phyloP scores from a whole-genome alignment of 2,329 filamentous ascomycete genomes.

The Apiospora malaysiana region DNA sequence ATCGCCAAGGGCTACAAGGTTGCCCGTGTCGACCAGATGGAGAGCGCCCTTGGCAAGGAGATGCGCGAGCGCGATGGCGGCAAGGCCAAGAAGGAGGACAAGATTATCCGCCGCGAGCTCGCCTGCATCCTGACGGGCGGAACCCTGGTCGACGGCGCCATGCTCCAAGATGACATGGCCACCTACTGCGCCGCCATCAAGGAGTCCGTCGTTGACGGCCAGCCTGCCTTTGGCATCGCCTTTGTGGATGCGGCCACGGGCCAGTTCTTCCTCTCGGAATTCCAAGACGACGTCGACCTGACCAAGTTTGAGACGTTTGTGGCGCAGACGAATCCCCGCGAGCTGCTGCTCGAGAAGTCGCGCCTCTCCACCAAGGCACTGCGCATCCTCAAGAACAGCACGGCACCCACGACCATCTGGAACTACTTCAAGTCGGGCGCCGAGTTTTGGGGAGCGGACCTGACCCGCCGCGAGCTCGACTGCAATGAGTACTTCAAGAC shows the following conservation, averaged over 20 bases:
- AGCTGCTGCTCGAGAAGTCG: conserved; percentile 88
- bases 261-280: conserved; percentile 92
- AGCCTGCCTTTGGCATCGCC: conserved; percentile 86
- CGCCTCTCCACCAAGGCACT: conserved; percentile 85
- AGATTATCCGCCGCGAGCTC: conserved; percentile 90
- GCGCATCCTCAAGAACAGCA: conserved; percentile 96
- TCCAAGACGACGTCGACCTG: conserved; percentile 88
- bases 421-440: conserved; percentile 85
- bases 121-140: conserved; percentile 90
- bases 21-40: conserved; percentile 93
- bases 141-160: conserved; percentile 91
- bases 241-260: conserved; percentile 97
- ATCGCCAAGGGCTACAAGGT: conserved; percentile 98
- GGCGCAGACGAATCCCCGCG: conserved; percentile 87
- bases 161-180: conserved; percentile 98
- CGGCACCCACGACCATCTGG: conserved; percentile 90
- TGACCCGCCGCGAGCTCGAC: conserved; percentile 80
- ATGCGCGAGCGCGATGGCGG: conserved; percentile 89
- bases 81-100: conserved; percentile 78
- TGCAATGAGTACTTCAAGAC: conserved; percentile 78
- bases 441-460: conserved; percentile 91
- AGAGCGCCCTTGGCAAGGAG: conserved; percentile 93
- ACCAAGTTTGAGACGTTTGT: conserved; percentile 98
- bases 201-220: conserved; percentile 72
- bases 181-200: conserved; percentile 97